These are phyloP conservation scores for Ceratobasidium sp. DNA, from an alignment of 1,284 basidiomycete species.

Conservation along the genomic window DNA sequence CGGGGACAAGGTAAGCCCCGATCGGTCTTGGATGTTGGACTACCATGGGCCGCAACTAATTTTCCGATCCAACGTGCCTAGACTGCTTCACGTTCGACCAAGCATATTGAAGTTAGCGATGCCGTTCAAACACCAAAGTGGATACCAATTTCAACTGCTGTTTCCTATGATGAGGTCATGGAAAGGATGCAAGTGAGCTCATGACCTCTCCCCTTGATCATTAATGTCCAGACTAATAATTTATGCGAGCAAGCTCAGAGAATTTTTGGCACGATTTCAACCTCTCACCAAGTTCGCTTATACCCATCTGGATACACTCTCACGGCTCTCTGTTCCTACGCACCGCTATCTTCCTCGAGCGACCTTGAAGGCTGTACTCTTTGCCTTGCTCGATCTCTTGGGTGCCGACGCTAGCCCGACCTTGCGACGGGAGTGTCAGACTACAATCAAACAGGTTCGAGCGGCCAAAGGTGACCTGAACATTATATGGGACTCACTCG, in stretches of 20 bases:
- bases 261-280: slow-evolving; percentile 40
- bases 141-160: slow-evolving; percentile 26
- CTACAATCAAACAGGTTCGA: slow-evolving; percentile 20
- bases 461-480: slow-evolving; percentile 22
- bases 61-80: neutral
- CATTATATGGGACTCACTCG: slow-evolving; percentile 36
- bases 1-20: slow-evolving; percentile 12
- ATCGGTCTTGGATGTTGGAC: neutral
- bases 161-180: slow-evolving; percentile 39
- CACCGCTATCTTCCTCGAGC: slow-evolving; percentile 22
- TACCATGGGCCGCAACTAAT: too few species aligned
- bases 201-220: neutral
- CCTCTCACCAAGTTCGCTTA: slow-evolving; percentile 31
- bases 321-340: slow-evolving; percentile 14
- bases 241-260: slow-evolving; percentile 6
- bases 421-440: slow-evolving; percentile 23
- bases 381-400: slow-evolving; percentile 27
- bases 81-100: neutral
- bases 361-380: slow-evolving; percentile 19
- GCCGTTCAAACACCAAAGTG: slow-evolving; percentile 18
- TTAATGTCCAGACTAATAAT: neutral
- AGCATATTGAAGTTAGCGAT: neutral
- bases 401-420: slow-evolving; percentile 28
- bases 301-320: slow-evolving; percentile 29
- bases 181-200: slow-evolving; percentile 33